These are phyloP conservation scores for Apiospora phragmitis DNA, from an alignment of 2,329 filamentous ascomycete genomes.

Conservation along the genomic window DNA sequence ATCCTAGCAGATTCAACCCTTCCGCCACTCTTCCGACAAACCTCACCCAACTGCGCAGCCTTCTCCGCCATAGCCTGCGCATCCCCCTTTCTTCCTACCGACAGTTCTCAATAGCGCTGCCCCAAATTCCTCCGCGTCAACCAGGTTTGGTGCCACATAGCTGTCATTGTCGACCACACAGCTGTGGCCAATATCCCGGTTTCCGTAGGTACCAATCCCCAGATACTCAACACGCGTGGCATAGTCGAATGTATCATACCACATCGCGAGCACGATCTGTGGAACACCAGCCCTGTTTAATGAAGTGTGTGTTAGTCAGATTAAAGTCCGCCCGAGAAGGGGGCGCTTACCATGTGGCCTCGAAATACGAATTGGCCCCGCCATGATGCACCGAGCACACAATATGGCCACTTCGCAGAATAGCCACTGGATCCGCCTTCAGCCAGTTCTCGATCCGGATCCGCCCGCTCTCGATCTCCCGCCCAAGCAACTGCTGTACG, in stretches of 20 bases:
- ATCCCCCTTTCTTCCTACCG: constrained; percentile 4
- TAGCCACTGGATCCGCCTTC: background rate
- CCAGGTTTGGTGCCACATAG: constrained; percentile 4
- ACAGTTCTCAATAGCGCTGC: constrained; percentile 8
- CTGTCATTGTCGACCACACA: background rate
- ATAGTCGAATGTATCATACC: constrained; percentile 2
- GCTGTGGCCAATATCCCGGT: background rate
- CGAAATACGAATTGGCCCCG: constrained; percentile 2
- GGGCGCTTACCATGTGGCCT: constrained; percentile 1
- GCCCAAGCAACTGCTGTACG: background rate
- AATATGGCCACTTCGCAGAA: background rate
- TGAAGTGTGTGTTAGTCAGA: background rate
- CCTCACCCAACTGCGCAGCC: constrained; percentile 2
- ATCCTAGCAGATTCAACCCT: constrained; percentile 9
- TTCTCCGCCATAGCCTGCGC: background rate
- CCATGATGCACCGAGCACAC: constrained; percentile 9
- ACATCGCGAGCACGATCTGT: constrained; percentile 5
- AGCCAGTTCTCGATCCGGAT: background rate
- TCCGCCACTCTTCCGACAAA: constrained; percentile 6
- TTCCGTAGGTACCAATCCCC: background rate
- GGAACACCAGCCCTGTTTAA: background rate
- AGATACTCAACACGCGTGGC: constrained; percentile 8
- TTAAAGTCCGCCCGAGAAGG: too few relatives aligned
- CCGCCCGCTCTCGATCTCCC: background rate
- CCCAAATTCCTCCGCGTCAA: constrained; percentile 12